phyloP scores from a whole-genome alignment of 306 rosid genomes.

The Castanospermum australe region DNA sequence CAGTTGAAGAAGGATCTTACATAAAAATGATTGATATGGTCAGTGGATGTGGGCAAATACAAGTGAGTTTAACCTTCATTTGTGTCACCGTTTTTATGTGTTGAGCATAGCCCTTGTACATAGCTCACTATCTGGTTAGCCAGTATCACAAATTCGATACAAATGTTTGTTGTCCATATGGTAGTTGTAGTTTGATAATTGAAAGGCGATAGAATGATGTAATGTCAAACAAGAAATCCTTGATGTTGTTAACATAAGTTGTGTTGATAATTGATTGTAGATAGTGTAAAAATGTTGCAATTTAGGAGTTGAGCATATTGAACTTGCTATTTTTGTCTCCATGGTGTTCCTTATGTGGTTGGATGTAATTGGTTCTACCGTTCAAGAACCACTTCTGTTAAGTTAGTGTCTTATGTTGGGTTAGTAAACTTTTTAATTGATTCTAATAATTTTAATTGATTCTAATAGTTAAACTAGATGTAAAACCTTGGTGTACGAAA shows the following conservation, averaged over 20 bases:
- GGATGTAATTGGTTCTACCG: constrained; percentile 12
- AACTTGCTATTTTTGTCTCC: neutral
- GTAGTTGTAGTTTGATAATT: neutral
- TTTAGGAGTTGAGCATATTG: neutral
- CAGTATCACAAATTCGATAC: neutral
- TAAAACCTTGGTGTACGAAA: neutral
- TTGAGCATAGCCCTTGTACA: neutral
- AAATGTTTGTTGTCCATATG: constrained; percentile 15
- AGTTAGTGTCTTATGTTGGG: neutral
- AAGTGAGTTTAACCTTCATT: constrained; percentile 52
- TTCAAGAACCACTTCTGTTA: neutral
- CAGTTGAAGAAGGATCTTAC: constrained; percentile 97
- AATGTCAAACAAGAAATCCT: neutral
- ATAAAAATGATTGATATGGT: constrained; percentile 99
- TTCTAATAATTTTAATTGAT: neutral
- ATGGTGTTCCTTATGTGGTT: neutral
- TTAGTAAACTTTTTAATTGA: neutral
- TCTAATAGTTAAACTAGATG: constrained; percentile 8
- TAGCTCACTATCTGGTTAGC: constrained; percentile 15
- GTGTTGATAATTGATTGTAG: constrained; percentile 8
- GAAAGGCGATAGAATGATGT: neutral
- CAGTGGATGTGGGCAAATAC: constrained; percentile 97
- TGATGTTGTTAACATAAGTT: neutral
- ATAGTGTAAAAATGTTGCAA: neutral
- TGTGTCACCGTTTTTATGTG: constrained; percentile 2